A percentile compares a stretch with the other conserved stretches of the same genome.
Evolutionary conservation across 139 green algal species (phyloP).

Genomic region (Tetratostichococcus sp.): DNA sequence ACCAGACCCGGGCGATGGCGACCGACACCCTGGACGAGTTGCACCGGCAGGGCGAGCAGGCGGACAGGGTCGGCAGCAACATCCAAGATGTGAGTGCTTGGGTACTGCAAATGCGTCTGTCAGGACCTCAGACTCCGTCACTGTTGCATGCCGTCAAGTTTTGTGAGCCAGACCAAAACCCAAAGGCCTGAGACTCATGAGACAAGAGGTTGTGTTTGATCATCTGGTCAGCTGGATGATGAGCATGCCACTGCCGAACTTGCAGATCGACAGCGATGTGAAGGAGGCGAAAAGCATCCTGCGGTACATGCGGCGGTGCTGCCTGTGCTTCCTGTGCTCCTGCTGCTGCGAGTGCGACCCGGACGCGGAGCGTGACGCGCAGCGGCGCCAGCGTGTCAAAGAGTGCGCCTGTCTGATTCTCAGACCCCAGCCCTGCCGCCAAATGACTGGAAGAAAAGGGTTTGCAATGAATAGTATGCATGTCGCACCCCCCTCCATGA

Average conservation of each 20-base stretch:
- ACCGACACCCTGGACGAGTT: conserved; percentile 17
- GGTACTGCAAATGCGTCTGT: no score
- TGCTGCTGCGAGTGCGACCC: conserved; percentile 29
- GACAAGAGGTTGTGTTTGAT: no score
- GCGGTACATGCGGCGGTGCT: conserved; percentile 33
- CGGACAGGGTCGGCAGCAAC: conserved; percentile 13
- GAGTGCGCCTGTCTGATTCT: background rate
- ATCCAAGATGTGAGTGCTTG: conserved; percentile 12
- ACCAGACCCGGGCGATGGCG: conserved; percentile 13
- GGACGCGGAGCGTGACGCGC: conserved; percentile 13
- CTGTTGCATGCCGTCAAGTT: no score
- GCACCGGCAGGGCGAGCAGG: conserved; percentile 12
- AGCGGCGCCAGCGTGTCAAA: conserved; percentile 19
- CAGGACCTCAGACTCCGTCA: no score
- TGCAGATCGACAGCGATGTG: conserved; percentile 32
- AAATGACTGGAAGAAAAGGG: no score
- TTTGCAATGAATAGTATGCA: no score
- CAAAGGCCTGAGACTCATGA: background rate
- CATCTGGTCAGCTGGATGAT: no score
- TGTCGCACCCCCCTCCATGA: no score
- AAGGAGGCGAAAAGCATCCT: conserved; percentile 21
- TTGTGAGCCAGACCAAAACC: no score
- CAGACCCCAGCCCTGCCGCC: no score
- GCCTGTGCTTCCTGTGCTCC: conserved; percentile 34
- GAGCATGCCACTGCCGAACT: no score